phyloP scores from a whole-genome alignment of 2,329 filamentous ascomycete species.

The Colletotrichum higginsianum region DNA sequence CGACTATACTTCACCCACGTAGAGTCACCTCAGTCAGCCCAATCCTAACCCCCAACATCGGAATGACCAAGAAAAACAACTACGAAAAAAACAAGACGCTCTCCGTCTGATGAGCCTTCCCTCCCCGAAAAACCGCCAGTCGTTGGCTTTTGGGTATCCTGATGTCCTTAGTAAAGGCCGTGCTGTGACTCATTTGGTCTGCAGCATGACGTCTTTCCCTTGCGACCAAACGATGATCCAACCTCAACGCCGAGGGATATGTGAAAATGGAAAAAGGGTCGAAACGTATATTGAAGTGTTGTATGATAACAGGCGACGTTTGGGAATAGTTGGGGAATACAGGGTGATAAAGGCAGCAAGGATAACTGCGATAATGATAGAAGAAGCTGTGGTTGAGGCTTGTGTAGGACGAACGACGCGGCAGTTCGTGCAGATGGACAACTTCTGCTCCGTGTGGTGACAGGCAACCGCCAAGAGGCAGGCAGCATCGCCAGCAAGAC shows the following conservation, averaged over 20 bases:
- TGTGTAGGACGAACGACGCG: not conserved
- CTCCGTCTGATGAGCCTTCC: not conserved
- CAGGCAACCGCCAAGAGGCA: not conserved
- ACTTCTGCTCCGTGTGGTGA: not conserved
- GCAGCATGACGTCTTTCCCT: slow-evolving; percentile 30
- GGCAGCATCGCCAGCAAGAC: not conserved
- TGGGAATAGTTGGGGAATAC: slow-evolving; percentile 9
- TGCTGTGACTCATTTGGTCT: slow-evolving; percentile 31
- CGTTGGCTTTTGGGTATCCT: slow-evolving; percentile 41
- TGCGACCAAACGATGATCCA: slow-evolving; percentile 35
- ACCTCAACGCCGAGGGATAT: slow-evolving; percentile 40
- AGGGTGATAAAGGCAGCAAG: not conserved
- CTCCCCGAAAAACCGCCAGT: slow-evolving; percentile 25
- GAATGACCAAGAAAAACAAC: not conserved
- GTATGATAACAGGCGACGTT: slow-evolving; percentile 17
- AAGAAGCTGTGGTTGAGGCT: not conserved
- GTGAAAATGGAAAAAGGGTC: slow-evolving; percentile 10
- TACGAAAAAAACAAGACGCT: slow-evolving; percentile 5
- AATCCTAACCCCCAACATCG: not conserved
- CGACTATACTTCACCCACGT: not conserved
- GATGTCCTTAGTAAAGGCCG: slow-evolving; percentile 28
- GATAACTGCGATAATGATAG: not conserved
- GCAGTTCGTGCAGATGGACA: too few species aligned
- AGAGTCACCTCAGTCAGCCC: not conserved
- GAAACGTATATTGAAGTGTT: slow-evolving; percentile 34